Evolutionary conservation across 352 stramenopile genomes (phyloP).

Genomic region (Phytophthora ramorum): DNA sequence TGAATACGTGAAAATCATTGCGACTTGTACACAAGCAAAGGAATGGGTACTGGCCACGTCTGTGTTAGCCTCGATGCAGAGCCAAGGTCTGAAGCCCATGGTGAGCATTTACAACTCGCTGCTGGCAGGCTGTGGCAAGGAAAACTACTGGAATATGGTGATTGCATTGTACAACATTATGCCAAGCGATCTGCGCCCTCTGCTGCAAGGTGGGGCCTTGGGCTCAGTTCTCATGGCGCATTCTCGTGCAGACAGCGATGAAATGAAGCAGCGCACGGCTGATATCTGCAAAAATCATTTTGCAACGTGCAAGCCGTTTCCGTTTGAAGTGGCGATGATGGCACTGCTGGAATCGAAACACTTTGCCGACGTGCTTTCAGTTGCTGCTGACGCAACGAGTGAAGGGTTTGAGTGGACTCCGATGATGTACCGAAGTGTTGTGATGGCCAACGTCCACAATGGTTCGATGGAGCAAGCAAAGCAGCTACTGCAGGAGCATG

Average conservation of each 20-base stretch:
- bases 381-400: not conserved
- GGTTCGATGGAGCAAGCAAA: conserved; percentile 18
- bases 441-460: conserved; percentile 14
- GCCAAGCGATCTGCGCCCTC: conserved; percentile 1
- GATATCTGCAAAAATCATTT: conserved; percentile 9
- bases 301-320: conserved; percentile 1
- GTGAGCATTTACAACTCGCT: not conserved
- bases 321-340: conserved; percentile 7
- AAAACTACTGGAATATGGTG: conserved; percentile 5
- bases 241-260: conserved; percentile 8
- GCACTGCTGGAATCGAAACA: conserved; percentile 18
- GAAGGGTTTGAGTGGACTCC: conserved; percentile 2
- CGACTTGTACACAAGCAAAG: conserved; percentile 1
- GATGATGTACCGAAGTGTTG: conserved; percentile 11
- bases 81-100: not conserved
- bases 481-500: conserved; percentile 14
- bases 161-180: conserved; percentile 20
- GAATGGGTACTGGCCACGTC: conserved; percentile 13
- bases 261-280: conserved; percentile 3
- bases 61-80: conserved; percentile 17
- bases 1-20: conserved; percentile 3
- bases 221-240: conserved; percentile 1
- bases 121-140: conserved; percentile 2
- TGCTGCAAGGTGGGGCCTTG: conserved; percentile 5
- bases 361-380: conserved; percentile 1